Evolutionary conservation across 2,329 filamentous ascomycete species (phyloP).

Genomic region (Beauveria scarabaeidicola): DNA sequence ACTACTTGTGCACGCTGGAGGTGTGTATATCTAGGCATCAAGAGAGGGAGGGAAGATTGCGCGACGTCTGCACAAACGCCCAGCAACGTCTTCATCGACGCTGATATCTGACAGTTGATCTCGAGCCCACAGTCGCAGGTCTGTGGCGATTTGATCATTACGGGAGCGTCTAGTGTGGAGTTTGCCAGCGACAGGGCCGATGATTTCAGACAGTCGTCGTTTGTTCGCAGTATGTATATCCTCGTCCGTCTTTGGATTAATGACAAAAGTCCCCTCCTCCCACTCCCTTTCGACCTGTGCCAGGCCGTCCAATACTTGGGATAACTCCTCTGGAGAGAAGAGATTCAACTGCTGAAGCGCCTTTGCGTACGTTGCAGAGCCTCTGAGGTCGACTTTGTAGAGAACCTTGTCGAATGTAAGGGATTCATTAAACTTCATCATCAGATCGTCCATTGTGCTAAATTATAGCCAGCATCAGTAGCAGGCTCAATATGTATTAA

Average conservation of each 20-base stretch:
- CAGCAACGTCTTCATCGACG: no score
- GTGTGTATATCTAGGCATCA: conserved; percentile 75
- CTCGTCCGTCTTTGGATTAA: conserved; percentile 26
- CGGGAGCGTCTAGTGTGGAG: conserved; percentile 62
- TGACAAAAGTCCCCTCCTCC: conserved; percentile 24
- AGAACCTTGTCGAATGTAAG: no score
- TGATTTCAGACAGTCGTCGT: conserved; percentile 55
- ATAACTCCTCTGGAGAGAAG: no score
- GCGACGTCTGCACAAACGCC: no score
- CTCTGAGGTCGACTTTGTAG: no score
- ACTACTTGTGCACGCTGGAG: conserved; percentile 65
- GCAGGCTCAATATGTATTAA: no score
- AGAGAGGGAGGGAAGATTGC: conserved; percentile 47
- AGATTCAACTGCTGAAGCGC: no score
- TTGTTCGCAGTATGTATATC: conserved; percentile 48
- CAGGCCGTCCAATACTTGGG: no score
- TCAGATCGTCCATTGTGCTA: no score
- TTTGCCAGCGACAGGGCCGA: conserved; percentile 65
- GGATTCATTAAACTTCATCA: no score
- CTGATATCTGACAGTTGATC: conserved; percentile 57
- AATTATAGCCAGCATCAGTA: no score
- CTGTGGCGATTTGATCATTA: conserved; percentile 67
- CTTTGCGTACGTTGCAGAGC: no score
- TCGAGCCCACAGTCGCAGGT: conserved; percentile 64
- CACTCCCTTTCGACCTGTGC: conserved; percentile 21